A percentile compares a stretch with the other conserved stretches of the same genome.
Conservation (phyloP, 108 stramenopile genomes). For the Fragilariopsis cylindrus region DNA sequence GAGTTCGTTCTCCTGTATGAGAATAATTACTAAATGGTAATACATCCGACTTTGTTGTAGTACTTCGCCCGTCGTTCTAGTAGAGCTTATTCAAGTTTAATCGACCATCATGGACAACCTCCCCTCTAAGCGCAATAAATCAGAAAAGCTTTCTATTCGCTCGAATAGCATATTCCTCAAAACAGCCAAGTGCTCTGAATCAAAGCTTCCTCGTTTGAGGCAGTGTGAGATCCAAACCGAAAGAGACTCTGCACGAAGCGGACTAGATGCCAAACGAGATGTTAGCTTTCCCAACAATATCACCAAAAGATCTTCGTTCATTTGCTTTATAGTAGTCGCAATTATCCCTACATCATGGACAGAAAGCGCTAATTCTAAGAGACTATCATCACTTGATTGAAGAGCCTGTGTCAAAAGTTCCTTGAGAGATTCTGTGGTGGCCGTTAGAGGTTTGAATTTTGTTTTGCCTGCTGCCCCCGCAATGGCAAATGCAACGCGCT, state of each 20-base stretch:
- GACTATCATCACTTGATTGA: slow-evolving; percentile 43
- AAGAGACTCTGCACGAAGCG: slow-evolving; percentile 42
- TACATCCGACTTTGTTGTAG: neutral
- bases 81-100: neutral
- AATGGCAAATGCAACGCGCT: slow-evolving; percentile 8
- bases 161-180: slow-evolving; percentile 54
- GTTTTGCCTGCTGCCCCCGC: neutral
- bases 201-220: slow-evolving; percentile 34
- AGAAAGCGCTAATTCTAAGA: slow-evolving; percentile 55
- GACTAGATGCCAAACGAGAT: slow-evolving; percentile 47
- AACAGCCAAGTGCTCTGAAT: slow-evolving; percentile 34
- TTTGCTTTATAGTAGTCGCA: slow-evolving; percentile 34
- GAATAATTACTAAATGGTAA: too few species aligned
- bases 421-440: slow-evolving; percentile 59
- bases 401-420: slow-evolving; percentile 56
- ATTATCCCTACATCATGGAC: slow-evolving; percentile 44
- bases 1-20: too few species aligned
- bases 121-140: slow-evolving; percentile 57
- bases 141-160: slow-evolving; percentile 56
- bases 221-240: slow-evolving; percentile 48
- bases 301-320: slow-evolving; percentile 26
- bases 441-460: slow-evolving; percentile 42
- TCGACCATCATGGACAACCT: slow-evolving; percentile 48
- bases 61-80: neutral
- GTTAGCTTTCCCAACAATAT: slow-evolving; percentile 49